Evolutionary conservation across 2,329 filamentous ascomycete species (phyloP).

Genomic region (Calonectria hawksworthii): DNA sequence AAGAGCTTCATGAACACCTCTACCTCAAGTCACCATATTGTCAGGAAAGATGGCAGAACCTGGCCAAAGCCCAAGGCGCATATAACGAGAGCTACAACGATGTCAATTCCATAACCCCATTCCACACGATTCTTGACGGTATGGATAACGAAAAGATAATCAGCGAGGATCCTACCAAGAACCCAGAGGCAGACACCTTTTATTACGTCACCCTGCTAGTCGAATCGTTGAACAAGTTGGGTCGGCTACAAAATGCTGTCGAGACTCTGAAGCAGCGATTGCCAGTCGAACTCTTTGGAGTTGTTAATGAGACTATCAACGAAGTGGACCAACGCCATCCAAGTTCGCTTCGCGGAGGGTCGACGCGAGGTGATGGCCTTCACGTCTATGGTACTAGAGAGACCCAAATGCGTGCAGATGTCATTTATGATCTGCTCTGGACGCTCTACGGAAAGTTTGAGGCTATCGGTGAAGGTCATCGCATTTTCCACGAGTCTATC

Average conservation of each 20-base stretch:
- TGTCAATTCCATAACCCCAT: constrained; percentile 62
- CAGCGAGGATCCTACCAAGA: constrained; percentile 90
- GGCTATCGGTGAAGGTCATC: constrained; percentile 94
- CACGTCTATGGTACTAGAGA: constrained; percentile 77
- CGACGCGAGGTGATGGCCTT: constrained; percentile 67
- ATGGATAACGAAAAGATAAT: constrained; percentile 74
- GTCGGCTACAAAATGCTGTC: constrained; percentile 86
- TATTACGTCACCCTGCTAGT: constrained; percentile 90
- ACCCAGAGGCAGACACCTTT: constrained; percentile 96
- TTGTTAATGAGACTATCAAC: constrained; percentile 94
- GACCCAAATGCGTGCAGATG: constrained; percentile 83
- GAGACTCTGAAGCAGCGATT: constrained; percentile 93
- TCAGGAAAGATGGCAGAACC: constrained; percentile 92
- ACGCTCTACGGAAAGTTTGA: constrained; percentile 97
- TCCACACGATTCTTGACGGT: constrained; percentile 71
- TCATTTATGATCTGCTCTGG: constrained; percentile 92
- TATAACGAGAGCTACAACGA: constrained; percentile 64
- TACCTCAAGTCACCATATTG: constrained; percentile 99
- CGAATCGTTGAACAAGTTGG: constrained; percentile 91
- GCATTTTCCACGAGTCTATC: constrained; percentile 93
- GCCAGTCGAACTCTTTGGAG: constrained; percentile 91
- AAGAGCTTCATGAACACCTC: constrained; percentile 96
- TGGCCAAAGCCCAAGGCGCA: constrained; percentile 76
- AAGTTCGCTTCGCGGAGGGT: constrained; percentile 76
- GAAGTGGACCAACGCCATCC: constrained; percentile 95